A percentile compares a stretch with the other conserved stretches of the same genome.
These are phyloP conservation scores for Botrytis paeoniae DNA, from an alignment of 2,329 filamentous ascomycete genomes.

Conservation along the genomic window DNA sequence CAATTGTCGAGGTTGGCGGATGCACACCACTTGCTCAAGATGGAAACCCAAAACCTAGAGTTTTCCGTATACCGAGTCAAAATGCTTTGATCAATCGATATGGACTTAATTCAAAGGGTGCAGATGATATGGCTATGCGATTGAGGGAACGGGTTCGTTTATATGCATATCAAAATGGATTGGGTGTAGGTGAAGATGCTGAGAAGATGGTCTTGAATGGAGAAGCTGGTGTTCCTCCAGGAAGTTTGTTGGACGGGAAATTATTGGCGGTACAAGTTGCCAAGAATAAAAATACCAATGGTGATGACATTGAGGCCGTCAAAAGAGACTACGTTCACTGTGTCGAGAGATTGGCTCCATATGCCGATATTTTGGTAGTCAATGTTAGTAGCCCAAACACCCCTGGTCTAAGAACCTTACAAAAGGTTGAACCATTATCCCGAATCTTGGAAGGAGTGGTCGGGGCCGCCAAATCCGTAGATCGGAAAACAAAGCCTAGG, in stretches of 20 bases:
- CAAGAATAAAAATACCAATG: constrained; percentile 93
- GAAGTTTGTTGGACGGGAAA: constrained; percentile 72
- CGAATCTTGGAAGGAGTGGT: constrained; percentile 80
- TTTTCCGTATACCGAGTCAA: constrained; percentile 80
- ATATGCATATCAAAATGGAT: constrained; percentile 69
- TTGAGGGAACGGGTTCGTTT: constrained; percentile 74
- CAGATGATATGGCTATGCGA: constrained; percentile 77
- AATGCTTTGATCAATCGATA: constrained; percentile 94
- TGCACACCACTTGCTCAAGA: constrained; percentile 82
- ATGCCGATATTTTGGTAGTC: constrained; percentile 94
- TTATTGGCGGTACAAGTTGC: constrained; percentile 89
- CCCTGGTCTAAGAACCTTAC: constrained; percentile 81
- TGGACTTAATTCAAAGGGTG: constrained; percentile 88
- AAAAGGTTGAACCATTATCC: constrained; percentile 80
- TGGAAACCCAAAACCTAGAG: constrained; percentile 82
- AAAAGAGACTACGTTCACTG: constrained; percentile 84
- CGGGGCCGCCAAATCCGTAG: constrained; percentile 64
- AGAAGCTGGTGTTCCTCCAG: constrained; percentile 72
- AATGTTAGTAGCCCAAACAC: constrained; percentile 98
- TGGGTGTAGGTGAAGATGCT: constrained; percentile 58
- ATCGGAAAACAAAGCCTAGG: constrained; percentile 68
- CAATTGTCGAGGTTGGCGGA: constrained; percentile 88
- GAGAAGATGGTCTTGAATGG: constrained; percentile 76
- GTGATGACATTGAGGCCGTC: constrained; percentile 79
- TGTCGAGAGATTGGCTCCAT: constrained; percentile 75